Conservation (phyloP, 371 early-diverging fungal genomes). For the Mucor racemosus region DNA sequence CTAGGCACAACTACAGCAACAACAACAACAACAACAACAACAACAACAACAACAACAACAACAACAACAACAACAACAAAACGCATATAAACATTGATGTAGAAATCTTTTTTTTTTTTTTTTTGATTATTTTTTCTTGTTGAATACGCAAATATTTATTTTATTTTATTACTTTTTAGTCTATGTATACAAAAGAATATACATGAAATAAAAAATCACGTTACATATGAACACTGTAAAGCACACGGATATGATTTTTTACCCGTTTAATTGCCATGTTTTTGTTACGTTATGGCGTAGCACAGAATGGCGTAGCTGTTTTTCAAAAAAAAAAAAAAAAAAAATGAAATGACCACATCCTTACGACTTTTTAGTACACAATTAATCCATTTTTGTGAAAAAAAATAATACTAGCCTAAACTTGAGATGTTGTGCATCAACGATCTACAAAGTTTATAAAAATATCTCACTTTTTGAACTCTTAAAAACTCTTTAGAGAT, state of each 20-base stretch:
- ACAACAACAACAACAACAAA: neutral
- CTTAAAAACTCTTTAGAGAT: neutral
- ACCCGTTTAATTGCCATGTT: too few species aligned
- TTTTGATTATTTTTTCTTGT: neutral
- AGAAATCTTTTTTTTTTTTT: neutral
- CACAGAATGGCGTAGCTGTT: neutral
- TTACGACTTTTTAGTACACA: neutral
- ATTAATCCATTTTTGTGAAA: neutral
- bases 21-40: neutral
- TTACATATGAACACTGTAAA: neutral
- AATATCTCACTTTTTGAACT: neutral
- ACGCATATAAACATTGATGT: slow-evolving; percentile 1
- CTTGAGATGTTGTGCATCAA: neutral
- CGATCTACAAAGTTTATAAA: neutral
- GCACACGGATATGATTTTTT: too few species aligned
- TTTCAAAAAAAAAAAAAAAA: neutral
- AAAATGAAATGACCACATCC: neutral
- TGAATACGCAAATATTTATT: neutral
- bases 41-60: neutral
- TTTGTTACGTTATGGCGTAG: too few species aligned
- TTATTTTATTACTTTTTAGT: neutral
- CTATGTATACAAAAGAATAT: neutral
- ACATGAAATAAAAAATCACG: neutral
- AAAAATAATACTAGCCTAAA: too few species aligned
- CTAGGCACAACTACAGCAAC: neutral